These are phyloP conservation scores for Neoconidiobolus thromboides DNA, from an alignment of 371 early-diverging fungal species.

Conservation along the genomic window DNA sequence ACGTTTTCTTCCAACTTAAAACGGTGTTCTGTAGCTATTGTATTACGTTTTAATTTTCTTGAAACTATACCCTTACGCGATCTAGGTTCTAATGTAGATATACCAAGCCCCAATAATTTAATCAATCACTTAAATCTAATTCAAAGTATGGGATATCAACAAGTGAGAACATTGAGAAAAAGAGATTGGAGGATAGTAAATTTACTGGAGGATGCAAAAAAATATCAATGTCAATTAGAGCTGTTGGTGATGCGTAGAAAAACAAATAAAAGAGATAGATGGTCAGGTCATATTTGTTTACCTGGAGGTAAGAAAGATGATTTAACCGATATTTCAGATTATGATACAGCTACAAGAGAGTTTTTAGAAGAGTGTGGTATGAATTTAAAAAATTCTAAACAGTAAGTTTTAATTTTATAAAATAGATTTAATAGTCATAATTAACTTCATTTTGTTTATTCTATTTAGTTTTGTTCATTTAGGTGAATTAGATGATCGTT, in stretches of 20 bases:
- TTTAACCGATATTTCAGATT: constrained; percentile 31
- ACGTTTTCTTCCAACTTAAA: background rate
- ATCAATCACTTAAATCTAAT: background rate
- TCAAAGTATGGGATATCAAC: background rate
- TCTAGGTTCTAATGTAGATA: constrained; percentile 3
- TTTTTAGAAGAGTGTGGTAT: constrained; percentile 42
- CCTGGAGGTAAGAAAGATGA: constrained; percentile 49
- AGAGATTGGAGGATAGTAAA: background rate
- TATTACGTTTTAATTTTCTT: constrained; percentile 12
- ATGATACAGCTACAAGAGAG: constrained; percentile 42
- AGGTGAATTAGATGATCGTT: constrained; percentile 43
- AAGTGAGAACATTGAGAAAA: background rate
- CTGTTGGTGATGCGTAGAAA: constrained; percentile 44
- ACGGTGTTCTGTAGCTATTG: constrained; percentile 3
- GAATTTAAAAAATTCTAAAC: constrained; percentile 22
- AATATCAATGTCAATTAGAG: constrained; percentile 22
- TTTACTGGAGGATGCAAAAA: constrained; percentile 12
- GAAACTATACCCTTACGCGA: constrained; percentile 11
- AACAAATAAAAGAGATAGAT: constrained; percentile 36
- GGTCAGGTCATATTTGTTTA: constrained; percentile 59
- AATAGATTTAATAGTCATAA: background rate
- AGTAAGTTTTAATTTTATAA: background rate
- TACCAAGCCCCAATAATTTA: background rate
- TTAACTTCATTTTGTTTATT: background rate
- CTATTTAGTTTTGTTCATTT: constrained; percentile 20